phyloP scores from a whole-genome alignment of 2,329 filamentous ascomycete genomes.

The Xylaria sp. region DNA sequence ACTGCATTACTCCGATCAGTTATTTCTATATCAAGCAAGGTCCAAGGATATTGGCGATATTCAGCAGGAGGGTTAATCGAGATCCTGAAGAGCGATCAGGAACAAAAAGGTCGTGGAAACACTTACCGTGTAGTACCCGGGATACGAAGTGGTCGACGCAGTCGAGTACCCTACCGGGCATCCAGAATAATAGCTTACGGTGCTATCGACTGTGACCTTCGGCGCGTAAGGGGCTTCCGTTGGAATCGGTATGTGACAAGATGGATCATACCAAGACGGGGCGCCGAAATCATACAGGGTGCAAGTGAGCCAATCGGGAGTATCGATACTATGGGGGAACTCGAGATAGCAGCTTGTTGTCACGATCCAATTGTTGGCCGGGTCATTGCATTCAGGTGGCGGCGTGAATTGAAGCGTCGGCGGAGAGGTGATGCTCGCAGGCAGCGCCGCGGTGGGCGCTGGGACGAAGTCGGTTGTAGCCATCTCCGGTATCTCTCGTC shows the following conservation, averaged over 20 bases:
- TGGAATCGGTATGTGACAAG: constrained; percentile 15
- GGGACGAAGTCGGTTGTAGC: constrained; percentile 21
- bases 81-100: background rate
- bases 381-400: constrained; percentile 35
- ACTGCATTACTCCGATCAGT: constrained; percentile 5
- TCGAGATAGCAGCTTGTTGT: constrained; percentile 37
- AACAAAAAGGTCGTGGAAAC: background rate
- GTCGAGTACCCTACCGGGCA: constrained; percentile 31
- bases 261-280: constrained; percentile 14
- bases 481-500: constrained; percentile 9
- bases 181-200: constrained; percentile 33
- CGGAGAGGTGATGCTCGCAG: constrained; percentile 34
- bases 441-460: constrained; percentile 8
- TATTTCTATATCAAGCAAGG: background rate
- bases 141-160: background rate
- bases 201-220: constrained; percentile 17
- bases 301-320: constrained; percentile 36
- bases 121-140: constrained; percentile 18
- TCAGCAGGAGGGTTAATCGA: background rate
- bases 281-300: constrained; percentile 28
- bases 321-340: background rate
- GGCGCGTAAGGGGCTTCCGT: constrained; percentile 13
- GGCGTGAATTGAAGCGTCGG: constrained; percentile 34
- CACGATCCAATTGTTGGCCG: constrained; percentile 36
- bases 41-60: background rate